phyloP scores from a whole-genome alignment of 139 green algal species.

The Nannochloris sp. region DNA sequence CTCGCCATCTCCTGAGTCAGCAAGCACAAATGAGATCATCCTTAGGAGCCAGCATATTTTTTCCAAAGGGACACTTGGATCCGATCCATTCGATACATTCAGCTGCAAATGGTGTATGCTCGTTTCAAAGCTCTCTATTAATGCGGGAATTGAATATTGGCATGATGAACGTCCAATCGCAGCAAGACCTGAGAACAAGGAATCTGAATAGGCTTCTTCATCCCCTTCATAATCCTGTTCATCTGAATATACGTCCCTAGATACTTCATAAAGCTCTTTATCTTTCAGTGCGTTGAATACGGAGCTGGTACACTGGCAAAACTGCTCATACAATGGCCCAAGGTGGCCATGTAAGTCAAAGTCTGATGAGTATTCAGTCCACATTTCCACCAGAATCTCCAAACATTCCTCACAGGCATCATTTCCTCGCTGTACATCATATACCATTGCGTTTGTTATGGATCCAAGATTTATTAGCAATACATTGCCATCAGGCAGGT shows the following conservation, averaged over 20 bases:
- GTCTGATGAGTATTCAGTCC: conserved; percentile 23
- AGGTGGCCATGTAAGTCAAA: conserved; percentile 1
- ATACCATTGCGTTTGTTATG: not conserved
- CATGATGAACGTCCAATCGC: conserved; percentile 45
- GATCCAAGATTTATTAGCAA: not conserved
- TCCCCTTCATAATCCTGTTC: conserved; percentile 52
- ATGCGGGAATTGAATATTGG: conserved; percentile 27
- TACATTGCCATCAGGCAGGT: too few species aligned
- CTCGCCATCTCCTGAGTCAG: conserved; percentile 71
- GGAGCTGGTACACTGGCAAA: not conserved
- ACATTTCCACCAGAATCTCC: conserved; percentile 56
- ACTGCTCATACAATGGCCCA: not conserved
- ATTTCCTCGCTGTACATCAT: conserved; percentile 2
- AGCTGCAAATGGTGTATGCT: conserved; percentile 22
- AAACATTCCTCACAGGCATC: conserved; percentile 26
- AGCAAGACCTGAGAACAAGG: conserved; percentile 47
- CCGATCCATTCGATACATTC: conserved; percentile 8
- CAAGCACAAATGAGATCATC: conserved; percentile 56
- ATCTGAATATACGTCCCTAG: conserved; percentile 46
- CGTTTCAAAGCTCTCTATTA: conserved; percentile 26
- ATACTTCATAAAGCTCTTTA: conserved; percentile 37
- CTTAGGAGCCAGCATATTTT: conserved; percentile 69
- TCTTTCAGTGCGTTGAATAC: conserved; percentile 23
- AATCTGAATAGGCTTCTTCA: conserved; percentile 41
- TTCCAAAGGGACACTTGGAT: conserved; percentile 54